Percentiles rank a stretch among this genome's conserved stretches.
Evolutionary conservation across 2,329 filamentous ascomycete species (phyloP).

Genomic region (Monilinia polystroma): DNA sequence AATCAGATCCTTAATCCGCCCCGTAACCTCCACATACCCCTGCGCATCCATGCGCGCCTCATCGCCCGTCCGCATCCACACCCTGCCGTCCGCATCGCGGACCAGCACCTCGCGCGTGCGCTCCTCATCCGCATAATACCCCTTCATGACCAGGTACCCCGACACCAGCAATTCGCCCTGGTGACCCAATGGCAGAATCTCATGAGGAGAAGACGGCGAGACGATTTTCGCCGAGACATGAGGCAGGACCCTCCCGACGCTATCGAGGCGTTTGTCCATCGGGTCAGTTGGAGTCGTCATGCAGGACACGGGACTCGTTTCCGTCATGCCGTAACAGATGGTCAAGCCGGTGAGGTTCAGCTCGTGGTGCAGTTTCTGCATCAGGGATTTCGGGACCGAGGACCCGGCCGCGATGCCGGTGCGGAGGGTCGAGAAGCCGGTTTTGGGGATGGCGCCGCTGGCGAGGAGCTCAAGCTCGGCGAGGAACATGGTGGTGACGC

Average conservation of each 20-base stretch:
- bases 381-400: slow-evolving; percentile 79
- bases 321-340: slow-evolving; percentile 69
- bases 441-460: slow-evolving; percentile 43
- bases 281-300: slow-evolving; percentile 72
- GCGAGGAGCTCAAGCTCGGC: slow-evolving; percentile 78
- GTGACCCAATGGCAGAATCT: slow-evolving; percentile 61
- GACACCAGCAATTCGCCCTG: slow-evolving; percentile 78
- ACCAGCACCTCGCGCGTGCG: slow-evolving; percentile 69
- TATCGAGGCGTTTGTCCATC: slow-evolving; percentile 62
- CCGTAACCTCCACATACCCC: slow-evolving; percentile 86
- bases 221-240: slow-evolving; percentile 81
- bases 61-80: slow-evolving; percentile 93
- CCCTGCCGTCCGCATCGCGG: slow-evolving; percentile 30
- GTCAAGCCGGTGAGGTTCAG: slow-evolving; percentile 80
- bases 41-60: slow-evolving; percentile 81
- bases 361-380: slow-evolving; percentile 69
- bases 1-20: slow-evolving; percentile 91
- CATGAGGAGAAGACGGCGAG: slow-evolving; percentile 58
- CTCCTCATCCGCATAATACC: slow-evolving; percentile 76
- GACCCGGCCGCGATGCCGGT: slow-evolving; percentile 93
- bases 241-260: slow-evolving; percentile 77
- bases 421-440: slow-evolving; percentile 62
- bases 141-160: slow-evolving; percentile 88
- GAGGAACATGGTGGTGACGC: slow-evolving; percentile 94
- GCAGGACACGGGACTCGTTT: slow-evolving; percentile 50